These are phyloP conservation scores for Tolypocladium tundrense DNA, from an alignment of 2,329 filamentous ascomycete species.

Conservation along the genomic window DNA sequence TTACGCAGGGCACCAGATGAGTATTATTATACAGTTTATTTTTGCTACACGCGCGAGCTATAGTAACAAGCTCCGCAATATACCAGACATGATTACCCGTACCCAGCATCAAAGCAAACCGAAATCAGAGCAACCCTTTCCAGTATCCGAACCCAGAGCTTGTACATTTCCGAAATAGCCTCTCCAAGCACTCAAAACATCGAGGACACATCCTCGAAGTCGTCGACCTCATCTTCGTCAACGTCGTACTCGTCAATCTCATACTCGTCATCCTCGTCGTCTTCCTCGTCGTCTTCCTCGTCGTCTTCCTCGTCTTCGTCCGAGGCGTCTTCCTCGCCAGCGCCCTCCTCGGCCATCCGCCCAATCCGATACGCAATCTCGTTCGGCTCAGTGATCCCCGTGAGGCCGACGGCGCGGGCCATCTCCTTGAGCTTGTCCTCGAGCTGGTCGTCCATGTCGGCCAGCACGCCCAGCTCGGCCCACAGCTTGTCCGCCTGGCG, in stretches of 20 bases:
- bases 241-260: no score
- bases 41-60: no score
- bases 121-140: no score
- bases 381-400: not conserved
- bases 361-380: not conserved
- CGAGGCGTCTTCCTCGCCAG: not conserved
- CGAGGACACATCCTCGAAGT: no score
- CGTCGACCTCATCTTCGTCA: not conserved
- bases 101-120: no score
- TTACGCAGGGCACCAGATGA: no score
- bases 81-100: no score
- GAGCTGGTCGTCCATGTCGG: conserved; percentile 4
- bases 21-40: no score
- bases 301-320: not conserved
- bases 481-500: conserved; percentile 2
- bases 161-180: no score
- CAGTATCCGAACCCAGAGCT: no score
- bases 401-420: conserved; percentile 1
- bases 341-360: not conserved
- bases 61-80: no score
- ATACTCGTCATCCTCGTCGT: not conserved
- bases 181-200: not conserved
- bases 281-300: not conserved
- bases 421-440: conserved; percentile 3
- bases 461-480: conserved; percentile 6